phyloP scores from a whole-genome alignment of 2,329 filamentous ascomycete species.

The Cytospora piceicola region DNA sequence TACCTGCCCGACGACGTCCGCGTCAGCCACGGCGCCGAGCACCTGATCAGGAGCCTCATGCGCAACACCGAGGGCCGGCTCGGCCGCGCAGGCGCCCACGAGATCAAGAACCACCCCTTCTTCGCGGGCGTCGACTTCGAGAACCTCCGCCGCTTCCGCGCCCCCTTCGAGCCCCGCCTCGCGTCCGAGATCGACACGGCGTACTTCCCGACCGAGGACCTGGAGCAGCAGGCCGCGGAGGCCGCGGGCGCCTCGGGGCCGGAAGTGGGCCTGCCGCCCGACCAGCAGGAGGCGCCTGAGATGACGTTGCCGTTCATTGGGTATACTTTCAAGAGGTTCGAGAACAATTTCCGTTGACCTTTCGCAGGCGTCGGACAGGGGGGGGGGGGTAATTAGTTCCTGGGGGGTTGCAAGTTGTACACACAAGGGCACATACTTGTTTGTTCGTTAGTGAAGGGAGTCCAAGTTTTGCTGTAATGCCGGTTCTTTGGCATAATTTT shows the following conservation, averaged over 20 bases:
- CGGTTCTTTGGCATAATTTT: not conserved
- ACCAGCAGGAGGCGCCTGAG: slow-evolving; percentile 31
- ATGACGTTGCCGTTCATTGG: slow-evolving; percentile 35
- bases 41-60: slow-evolving; percentile 74
- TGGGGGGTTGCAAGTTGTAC: not conserved
- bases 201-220: slow-evolving; percentile 80
- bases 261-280: slow-evolving; percentile 10
- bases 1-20: slow-evolving; percentile 77
- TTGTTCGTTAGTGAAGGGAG: not conserved
- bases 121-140: slow-evolving; percentile 79
- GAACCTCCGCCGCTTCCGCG: slow-evolving; percentile 70
- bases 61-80: slow-evolving; percentile 73
- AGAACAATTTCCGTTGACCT: slow-evolving; percentile 30
- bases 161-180: slow-evolving; percentile 75
- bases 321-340: slow-evolving; percentile 35
- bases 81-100: slow-evolving; percentile 68
- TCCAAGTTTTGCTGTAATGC: not conserved
- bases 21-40: slow-evolving; percentile 69
- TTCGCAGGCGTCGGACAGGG: not conserved
- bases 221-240: slow-evolving; percentile 57
- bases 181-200: slow-evolving; percentile 74
- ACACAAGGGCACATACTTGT: not conserved
- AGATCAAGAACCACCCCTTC: slow-evolving; percentile 77
- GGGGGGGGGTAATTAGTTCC: too few species aligned
- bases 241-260: slow-evolving; percentile 21